Base-by-base conservation (phyloP, 805 yeast species). In the Hanseniaspora meyeri region DNA sequence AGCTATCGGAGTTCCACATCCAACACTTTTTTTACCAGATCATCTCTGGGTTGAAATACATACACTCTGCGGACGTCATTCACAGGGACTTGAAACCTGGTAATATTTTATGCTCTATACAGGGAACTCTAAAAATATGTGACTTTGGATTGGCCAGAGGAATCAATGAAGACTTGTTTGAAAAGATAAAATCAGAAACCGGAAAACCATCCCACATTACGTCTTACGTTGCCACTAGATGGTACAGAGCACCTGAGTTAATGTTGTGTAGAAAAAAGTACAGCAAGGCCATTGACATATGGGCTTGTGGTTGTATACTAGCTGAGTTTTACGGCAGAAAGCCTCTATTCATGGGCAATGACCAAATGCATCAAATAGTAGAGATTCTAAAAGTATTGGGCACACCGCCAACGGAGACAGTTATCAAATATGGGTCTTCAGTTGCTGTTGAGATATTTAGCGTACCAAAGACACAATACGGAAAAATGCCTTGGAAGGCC, bases 171-270 rank as follows among this genome's bases (percentile, higher is more conserved):
- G 52, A 56, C 10, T 27, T 57, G 6, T 57, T 51, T 19, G 57
- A 48, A 40, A 43, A 49, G 37, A 49, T 46, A 12, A 37, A 40
- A 37, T 50, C 60, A 16, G 42, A 60, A 59, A 70, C 67, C 51
- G 67, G 72, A 16, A 70, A 66, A 40, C 59, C 71, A 3, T 64
- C 71, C 34, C 74, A 77, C 16, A 85, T 86, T 31, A 86, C 95
- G 11, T 83, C 81, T 62, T 90, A 90, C 65, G 96, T 90, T 27
- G 96, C 96, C 0, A 90, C 97, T 0, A 72, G 97, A 58, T 90
- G 96, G 96, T 90, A 90, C 64, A 74, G 97, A 47, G 96, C 97
- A 0, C 97, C 97, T 0, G 97, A 90, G 64, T 73, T 90, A 49
- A 78, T 90, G 46, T 68, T 89, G 37, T 76, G 85, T 11, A 74